Conservation (phyloP, 305 asterid species). For the Andrographis paniculata region DNA sequence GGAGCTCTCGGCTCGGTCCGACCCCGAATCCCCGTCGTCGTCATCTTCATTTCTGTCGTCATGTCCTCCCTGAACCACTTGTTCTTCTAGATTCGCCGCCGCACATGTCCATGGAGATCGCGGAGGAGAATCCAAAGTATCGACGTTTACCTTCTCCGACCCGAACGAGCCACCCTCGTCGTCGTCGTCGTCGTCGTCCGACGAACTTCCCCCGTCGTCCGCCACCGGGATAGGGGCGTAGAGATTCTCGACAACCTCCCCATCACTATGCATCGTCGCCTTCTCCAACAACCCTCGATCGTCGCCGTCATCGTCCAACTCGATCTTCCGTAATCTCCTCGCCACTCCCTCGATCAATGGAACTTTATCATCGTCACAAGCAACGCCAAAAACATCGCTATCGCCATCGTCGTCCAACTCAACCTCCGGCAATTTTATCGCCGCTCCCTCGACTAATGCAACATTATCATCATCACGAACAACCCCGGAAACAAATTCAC, state of each 20-base stretch:
- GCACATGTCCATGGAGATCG: slow-evolving; percentile 40
- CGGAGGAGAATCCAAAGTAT: slow-evolving; percentile 47
- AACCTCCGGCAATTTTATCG: slow-evolving; percentile 25
- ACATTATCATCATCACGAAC: slow-evolving; percentile 21
- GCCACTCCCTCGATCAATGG: no score
- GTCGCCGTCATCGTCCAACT: no score
- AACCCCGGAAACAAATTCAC: background rate
- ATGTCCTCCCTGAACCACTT: no score
- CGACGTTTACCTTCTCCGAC: slow-evolving; percentile 44
- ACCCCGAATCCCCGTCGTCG: slow-evolving; percentile 42
- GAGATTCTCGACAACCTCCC: no score
- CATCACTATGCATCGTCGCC: no score
- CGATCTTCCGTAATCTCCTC: no score
- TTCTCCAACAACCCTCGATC: no score
- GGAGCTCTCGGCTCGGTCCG: slow-evolving; percentile 63
- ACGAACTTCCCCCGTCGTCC: no score
- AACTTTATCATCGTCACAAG: no score
- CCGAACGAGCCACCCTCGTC: slow-evolving; percentile 47
- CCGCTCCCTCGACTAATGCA: slow-evolving; percentile 19
- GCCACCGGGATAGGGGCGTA: no score
- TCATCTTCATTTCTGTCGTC: slow-evolving; percentile 1
- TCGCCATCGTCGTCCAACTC: no score
- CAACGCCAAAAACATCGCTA: no score
- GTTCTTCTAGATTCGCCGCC: slow-evolving; percentile 14
- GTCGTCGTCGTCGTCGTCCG: slow-evolving; percentile 43